Percentiles rank a stretch among this genome's conserved stretches.
Conservation (phyloP, 108 stramenopile genomes). For the Schizochytrium sp. region DNA sequence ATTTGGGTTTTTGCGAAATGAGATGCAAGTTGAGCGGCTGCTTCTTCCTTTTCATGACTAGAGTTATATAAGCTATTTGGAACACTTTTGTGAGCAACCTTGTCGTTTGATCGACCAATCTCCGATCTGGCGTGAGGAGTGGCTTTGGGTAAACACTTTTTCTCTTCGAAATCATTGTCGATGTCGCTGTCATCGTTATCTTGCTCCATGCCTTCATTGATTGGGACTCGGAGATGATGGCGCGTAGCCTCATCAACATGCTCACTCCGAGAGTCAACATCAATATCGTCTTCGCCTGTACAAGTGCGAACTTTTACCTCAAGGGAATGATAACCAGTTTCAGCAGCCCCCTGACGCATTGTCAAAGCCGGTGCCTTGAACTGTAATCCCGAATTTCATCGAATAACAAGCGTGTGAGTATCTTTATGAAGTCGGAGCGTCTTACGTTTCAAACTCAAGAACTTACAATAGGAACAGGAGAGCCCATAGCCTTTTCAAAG, state of each 20-base stretch:
- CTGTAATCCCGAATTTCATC: background rate
- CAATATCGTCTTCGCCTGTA: background rate
- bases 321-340: constrained; percentile 45
- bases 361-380: background rate
- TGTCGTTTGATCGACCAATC: too few species aligned
- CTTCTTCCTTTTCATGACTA: background rate
- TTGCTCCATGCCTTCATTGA: background rate
- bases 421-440: too few species aligned
- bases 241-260: background rate
- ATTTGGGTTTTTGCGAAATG: background rate
- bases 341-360: background rate
- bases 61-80: too few species aligned
- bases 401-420: too few species aligned
- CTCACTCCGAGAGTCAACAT: background rate
- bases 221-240: background rate
- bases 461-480: constrained; percentile 31
- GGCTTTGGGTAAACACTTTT: too few species aligned
- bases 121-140: too few species aligned
- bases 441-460: background rate
- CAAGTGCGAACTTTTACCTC: constrained; percentile 35
- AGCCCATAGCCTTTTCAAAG: background rate
- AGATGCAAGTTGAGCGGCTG: background rate
- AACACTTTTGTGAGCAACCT: too few species aligned
- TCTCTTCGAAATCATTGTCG: background rate
- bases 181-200: background rate